A percentile compares a stretch with the other conserved stretches of the same genome.
Evolutionary conservation across 345 rosid genomes (phyloP).

Genomic region (Noccaea bulbosa): DNA sequence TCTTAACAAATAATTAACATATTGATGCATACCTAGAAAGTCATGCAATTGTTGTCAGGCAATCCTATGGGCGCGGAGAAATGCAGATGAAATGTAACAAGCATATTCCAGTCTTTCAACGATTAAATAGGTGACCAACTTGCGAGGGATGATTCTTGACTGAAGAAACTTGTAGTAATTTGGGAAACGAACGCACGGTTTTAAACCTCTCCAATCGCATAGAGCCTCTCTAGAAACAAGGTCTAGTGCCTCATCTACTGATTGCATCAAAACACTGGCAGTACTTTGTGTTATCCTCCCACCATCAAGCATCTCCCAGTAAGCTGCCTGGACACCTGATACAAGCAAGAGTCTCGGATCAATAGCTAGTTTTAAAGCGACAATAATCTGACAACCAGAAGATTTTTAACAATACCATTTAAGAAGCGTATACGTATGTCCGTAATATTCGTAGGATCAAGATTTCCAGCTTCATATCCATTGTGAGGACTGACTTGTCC

Average conservation of each 20-base stretch:
- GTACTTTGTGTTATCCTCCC: conserved; percentile 73
- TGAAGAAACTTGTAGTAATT: conserved; percentile 72
- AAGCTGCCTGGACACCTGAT: conserved; percentile 92
- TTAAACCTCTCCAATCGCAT: conserved; percentile 88
- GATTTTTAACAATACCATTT: conserved; percentile 57
- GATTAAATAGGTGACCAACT: conserved; percentile 67
- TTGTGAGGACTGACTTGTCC: conserved; percentile 51
- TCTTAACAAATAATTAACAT: too few relatives aligned
- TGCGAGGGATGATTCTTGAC: conserved; percentile 58
- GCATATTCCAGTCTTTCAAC: conserved; percentile 84
- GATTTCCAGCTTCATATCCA: conserved; percentile 48
- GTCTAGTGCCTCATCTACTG: conserved; percentile 90
- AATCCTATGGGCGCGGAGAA: conserved; percentile 88
- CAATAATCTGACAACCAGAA: conserved; percentile 12
- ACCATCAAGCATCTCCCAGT: conserved; percentile 94
- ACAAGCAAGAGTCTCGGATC: conserved; percentile 22
- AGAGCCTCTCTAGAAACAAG: conserved; percentile 58
- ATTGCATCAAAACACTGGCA: conserved; percentile 80
- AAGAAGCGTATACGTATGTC: conserved; percentile 84
- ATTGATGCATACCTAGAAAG: conserved; percentile 64
- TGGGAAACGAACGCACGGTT: conserved; percentile 64
- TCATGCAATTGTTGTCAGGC: conserved; percentile 69
- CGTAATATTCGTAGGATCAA: conserved; percentile 59
- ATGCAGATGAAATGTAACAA: conserved; percentile 90
- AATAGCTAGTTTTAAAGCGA: conserved; percentile 17